A percentile compares a stretch with the other conserved stretches of the same genome.
Conservation (phyloP, 1,284 basidiomycete species). For the Heliocybe sulcata region DNA sequence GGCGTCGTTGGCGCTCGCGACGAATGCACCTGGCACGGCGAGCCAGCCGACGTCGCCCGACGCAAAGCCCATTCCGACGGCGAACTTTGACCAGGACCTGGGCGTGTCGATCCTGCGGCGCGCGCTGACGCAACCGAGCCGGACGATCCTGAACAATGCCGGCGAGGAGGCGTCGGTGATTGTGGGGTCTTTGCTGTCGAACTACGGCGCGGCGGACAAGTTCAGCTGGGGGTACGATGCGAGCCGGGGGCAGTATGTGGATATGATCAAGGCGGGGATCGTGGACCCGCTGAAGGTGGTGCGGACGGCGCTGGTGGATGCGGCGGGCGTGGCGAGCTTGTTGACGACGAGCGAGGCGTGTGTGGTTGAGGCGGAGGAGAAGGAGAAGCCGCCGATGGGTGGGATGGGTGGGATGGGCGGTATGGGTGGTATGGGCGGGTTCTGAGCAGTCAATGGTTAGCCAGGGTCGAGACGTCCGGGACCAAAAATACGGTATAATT, state of each 20-base stretch:
- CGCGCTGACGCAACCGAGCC: slow-evolving; percentile 79
- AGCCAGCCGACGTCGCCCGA: slow-evolving; percentile 35
- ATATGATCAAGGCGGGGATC: slow-evolving; percentile 93
- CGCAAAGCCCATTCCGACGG: slow-evolving; percentile 62
- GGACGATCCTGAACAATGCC: slow-evolving; percentile 91
- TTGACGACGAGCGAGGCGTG: slow-evolving; percentile 92
- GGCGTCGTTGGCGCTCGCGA: slow-evolving; percentile 76
- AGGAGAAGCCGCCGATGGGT: slow-evolving; percentile 56
- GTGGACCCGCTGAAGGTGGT: slow-evolving; percentile 94
- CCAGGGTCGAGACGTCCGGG: not conserved
- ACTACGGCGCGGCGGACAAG: slow-evolving; percentile 60
- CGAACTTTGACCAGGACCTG: slow-evolving; percentile 97
- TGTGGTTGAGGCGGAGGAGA: slow-evolving; percentile 88
- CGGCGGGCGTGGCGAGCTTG: slow-evolving; percentile 81
- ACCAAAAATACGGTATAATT: not conserved
- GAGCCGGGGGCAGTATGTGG: slow-evolving; percentile 84
- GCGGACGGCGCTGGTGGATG: slow-evolving; percentile 85
- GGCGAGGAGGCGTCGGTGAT: slow-evolving; percentile 94
- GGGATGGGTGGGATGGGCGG: slow-evolving; percentile 61
- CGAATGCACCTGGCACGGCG: slow-evolving; percentile 39
- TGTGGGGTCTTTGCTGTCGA: slow-evolving; percentile 76
- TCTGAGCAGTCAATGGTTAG: slow-evolving; percentile 20
- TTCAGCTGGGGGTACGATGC: slow-evolving; percentile 93
- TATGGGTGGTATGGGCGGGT: slow-evolving; percentile 23
- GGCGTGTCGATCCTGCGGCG: slow-evolving; percentile 92